Base-by-base conservation (phyloP, 2,329 filamentous ascomycete species). In the Penicillium sp. region DNA sequence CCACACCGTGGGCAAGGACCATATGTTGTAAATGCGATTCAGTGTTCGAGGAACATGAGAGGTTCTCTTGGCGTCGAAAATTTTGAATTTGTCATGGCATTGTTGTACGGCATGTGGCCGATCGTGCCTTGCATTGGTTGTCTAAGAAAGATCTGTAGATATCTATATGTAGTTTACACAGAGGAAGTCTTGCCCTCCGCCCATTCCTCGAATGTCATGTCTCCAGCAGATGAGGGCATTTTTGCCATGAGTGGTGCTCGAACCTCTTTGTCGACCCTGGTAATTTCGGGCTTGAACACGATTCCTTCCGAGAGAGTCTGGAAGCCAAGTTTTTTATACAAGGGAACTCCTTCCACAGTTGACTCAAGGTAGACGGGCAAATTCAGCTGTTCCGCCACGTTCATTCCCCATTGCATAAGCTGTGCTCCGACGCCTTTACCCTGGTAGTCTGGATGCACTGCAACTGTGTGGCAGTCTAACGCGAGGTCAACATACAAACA, bases 311-410 rank as follows among this genome's bases (percentile, higher is more conserved):
- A 34, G 7, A 56, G 35, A 14, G 54, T 53, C 46, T 70, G 67
- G 61, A 79, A 82, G 2, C 79, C 79, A 61, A 78, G 71, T 57
- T 76, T 80, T 55, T 74, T 69, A 64, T 82, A 82, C 29, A 82
- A 66, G 8, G 67, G 67, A 37, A 73, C 67, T 0, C 76, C 77
- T 5, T 72, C 70, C 4, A 70, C 74, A 0, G 78, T 79, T 2
- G 78, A 76, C 64, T 82, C 79, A 39, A 81, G 72, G 66, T 81
- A 81, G 4, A 79, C 67, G 4, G 78, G 78, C 31, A 81, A 57
- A 14, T 64, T 64, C 20, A 71, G 64, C 16, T 71, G 35, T 9
- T 54, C 52, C 20, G 52, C 44, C 18, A 49, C n/a, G 61, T 53
- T 76, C 69, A 53, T 74, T 69, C 76, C 77, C 66, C 73, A 78